Base-by-base conservation (phyloP, 768 basidiomycete genomes). In the Xerocomellus dryophilus region DNA sequence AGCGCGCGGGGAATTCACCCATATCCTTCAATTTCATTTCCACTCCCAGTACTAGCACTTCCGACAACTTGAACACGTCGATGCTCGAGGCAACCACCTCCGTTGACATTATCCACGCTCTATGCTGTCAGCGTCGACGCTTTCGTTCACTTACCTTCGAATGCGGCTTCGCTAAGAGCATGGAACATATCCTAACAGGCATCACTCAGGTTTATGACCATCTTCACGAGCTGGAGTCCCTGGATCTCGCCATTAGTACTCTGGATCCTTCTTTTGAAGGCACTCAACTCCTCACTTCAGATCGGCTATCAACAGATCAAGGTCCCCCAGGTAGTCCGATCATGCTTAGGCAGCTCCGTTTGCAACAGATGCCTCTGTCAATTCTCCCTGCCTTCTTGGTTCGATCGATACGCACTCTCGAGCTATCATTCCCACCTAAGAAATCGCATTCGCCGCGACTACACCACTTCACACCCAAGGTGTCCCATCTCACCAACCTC, bases 321-420 rank as follows among this genome's bases (percentile, higher is more conserved):
- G 36, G 34, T 35, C 27, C 47, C 17, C 20, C 54, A 21, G 46
- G 11, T 9, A 34, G 44, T 42, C 38, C 56, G 31, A 58, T 49
- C 25, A 21, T 31, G 12, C 71, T 72, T 18, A 52, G 53, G 40
- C 63, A 72, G 60, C 73, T 81, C 23, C 73, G 73, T 50, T 58
- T 81, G 25, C 69, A 74, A 47, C 69, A 76, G 61, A 60, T 81
- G 27, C 76, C 78, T 20, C 65, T 73, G 14, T 70, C 69, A 39
- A 67, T 67, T 44, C 61, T 80, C 5, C 72, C 77, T 12, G 55
- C 63, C 14, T 61, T 63, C 48, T 69, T 77, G 47, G 58, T 80
- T 40, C 59, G 65, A 25, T 74, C 76, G 52, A 65, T 81, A 43
- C 67, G 61, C 50, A 69, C 67, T 17, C 70, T 83, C 21, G 76